Base-by-base conservation (phyloP, 202 grass and related monocot genomes). In the Panicum hallii region DNA sequence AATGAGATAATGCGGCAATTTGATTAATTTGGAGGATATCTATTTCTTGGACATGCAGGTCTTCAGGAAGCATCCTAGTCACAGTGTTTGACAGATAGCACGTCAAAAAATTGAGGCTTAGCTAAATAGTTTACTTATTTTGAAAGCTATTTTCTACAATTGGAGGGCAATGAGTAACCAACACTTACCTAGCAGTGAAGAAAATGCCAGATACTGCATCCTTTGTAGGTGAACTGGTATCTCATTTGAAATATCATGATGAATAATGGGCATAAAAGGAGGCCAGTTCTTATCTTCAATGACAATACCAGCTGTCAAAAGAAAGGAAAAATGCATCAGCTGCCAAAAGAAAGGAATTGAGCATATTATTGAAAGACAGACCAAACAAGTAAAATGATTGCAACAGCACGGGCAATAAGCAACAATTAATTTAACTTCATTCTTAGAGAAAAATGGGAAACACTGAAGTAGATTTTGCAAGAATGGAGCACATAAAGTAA, bases 231-330 rank as follows among this genome's bases (percentile, higher is more conserved):
- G 86, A 75, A 99, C 78, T 34, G 96, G 93, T 86, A 96, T 99
- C 76, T 99, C 96, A 71, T 94, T 99, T 60, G 91, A 84, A 82
- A 99, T 96, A 68, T 99, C 93, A 74, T 99, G 96, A 85, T 99
- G 96, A 83, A 99, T 99, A 83, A 99, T 80, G 12, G 96, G 93
- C 47, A 95, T 89, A 84, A 94, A 94, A 40, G 96, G 91, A 23
- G 93, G 93, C 86, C 93, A 99, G 74, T 99, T 99, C 90, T 92
- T 99, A 57, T 84, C 87, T 77, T 96, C 88, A 22, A 96, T 85
- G 72, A 94, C 86, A 86, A 99, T 92, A 56, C 90, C 96, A 89
- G 91, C 93, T 96, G 88, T 63, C 68, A 79, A 82, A 86, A 32
- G 4, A 85, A 72, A 30, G 16, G 26, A 82, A 64, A 60, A 48